phyloP scores from a whole-genome alignment of 306 rosid genomes.

The Carpinus viminea region DNA sequence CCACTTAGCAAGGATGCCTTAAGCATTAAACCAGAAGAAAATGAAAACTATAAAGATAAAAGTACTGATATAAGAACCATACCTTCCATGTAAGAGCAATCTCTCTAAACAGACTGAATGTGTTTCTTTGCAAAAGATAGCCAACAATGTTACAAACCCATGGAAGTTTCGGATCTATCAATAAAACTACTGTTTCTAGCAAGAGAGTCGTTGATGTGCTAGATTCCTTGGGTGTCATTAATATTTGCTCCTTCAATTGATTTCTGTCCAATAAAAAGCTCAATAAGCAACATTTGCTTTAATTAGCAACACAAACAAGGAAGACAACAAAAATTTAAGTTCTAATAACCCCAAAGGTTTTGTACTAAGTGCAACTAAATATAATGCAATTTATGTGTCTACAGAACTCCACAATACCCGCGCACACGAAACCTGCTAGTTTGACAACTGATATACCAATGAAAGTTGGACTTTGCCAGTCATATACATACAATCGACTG shows the following conservation, averaged over 20 bases:
- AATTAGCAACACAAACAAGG: conserved; percentile 11
- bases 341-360: neutral
- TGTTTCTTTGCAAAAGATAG: conserved; percentile 69
- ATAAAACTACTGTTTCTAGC: conserved; percentile 65
- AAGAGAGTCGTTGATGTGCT: conserved; percentile 50
- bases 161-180: conserved; percentile 73
- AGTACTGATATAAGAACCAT: conserved; percentile 19
- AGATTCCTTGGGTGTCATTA: conserved; percentile 51
- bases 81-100: conserved; percentile 76
- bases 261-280: conserved; percentile 51
- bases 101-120: conserved; percentile 66
- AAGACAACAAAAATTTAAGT: neutral
- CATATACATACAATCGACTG: neutral
- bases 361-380: neutral
- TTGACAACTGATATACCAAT: neutral
- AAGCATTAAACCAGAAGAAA: conserved; percentile 7
- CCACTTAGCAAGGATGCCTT: conserved; percentile 1
- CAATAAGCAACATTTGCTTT: conserved; percentile 35
- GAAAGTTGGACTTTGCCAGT: neutral
- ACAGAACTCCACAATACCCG: neutral
- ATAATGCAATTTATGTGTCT: neutral
- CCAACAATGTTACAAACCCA: conserved; percentile 82
- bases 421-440: neutral
- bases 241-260: conserved; percentile 67
- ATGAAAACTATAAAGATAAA: neutral